Evolutionary conservation across 2,329 filamentous ascomycete species (phyloP).

Genomic region (Penicillium italicum): DNA sequence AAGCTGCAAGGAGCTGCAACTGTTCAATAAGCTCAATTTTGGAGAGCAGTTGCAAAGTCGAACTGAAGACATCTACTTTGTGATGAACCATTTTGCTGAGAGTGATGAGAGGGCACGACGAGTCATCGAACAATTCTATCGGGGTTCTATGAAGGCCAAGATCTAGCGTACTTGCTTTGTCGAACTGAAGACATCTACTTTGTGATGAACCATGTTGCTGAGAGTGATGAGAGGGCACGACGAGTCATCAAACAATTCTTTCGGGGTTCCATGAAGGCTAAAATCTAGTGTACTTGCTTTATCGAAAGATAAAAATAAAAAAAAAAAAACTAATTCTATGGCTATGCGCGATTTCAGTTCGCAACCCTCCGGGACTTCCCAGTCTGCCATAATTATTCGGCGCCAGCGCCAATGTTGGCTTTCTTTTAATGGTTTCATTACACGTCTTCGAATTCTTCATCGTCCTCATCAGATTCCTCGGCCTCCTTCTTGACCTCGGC

Average conservation of each 20-base stretch:
- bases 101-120: neutral
- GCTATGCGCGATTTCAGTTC: neutral
- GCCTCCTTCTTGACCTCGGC: conserved; percentile 10
- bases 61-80: neutral
- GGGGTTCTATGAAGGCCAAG: neutral
- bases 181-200: neutral
- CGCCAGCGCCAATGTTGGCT: conserved; percentile 4
- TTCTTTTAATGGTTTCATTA: neutral
- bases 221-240: neutral
- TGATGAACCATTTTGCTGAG: neutral
- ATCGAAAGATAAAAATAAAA: too few species aligned
- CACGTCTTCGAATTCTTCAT: conserved; percentile 8
- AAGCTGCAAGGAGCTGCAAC: neutral
- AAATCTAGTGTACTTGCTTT: neutral
- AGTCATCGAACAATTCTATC: neutral
- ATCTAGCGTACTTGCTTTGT: neutral
- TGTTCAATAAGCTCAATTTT: neutral
- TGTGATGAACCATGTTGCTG: neutral
- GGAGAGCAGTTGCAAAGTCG: neutral
- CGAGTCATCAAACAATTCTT: neutral
- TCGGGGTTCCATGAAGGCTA: neutral
- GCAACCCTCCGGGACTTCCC: neutral
- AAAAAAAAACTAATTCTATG: too few species aligned
- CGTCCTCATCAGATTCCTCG: conserved; percentile 6
- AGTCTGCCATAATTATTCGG: neutral